Base-by-base conservation (phyloP, 805 yeast species). In the Cyberlindnera euphorbiae region DNA sequence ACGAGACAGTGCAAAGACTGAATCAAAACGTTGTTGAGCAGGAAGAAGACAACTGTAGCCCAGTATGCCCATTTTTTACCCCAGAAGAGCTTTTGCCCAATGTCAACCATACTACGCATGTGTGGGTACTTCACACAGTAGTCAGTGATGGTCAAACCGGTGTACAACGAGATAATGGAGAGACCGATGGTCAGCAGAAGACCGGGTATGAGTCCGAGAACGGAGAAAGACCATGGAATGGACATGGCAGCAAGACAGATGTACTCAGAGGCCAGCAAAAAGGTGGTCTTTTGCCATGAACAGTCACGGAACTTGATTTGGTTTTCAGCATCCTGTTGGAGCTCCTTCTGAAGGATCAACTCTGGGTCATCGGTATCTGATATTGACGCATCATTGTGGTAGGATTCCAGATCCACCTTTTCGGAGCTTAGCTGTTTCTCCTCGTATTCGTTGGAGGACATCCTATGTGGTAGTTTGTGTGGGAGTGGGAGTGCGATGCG, bases 191-290 rank as follows among this genome's bases (percentile, higher is more conserved):
- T 76, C 32, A 75, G 48, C 19, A 76, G 70, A 18, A 76, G 57
- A 1, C 82, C 82, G 2, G 80, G 79, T 2, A 75, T 70, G 8
- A 76, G 53, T 0, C 82, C 82, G 13, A 76, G 56, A 4, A 75
- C 75, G 4, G 80, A 73, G 46, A 71, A 76, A 10, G 79, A 71
- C 79, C 80, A 74, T 0, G 82, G 82, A 51, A 76, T 76, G n/a
- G 79, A 71, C 76, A 76, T 66, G 40, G 74, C 73, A 12, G 82
- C 82, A 41, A 76, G 60, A 46, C 80, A 77, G 22, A 75, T 73
- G 52, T 76, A 76, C 52, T 76, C 82, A 2, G 77, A 70, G 43
- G 76, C 71, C 35, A 76, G 57, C 27, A 76, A 60, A 11, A 77
- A 78, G 1, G 81, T 77, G 0, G 81, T 73, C 42, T 65, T 71